phyloP scores from a whole-genome alignment of 2,329 filamentous ascomycete species.

The Cordyceps javanica region DNA sequence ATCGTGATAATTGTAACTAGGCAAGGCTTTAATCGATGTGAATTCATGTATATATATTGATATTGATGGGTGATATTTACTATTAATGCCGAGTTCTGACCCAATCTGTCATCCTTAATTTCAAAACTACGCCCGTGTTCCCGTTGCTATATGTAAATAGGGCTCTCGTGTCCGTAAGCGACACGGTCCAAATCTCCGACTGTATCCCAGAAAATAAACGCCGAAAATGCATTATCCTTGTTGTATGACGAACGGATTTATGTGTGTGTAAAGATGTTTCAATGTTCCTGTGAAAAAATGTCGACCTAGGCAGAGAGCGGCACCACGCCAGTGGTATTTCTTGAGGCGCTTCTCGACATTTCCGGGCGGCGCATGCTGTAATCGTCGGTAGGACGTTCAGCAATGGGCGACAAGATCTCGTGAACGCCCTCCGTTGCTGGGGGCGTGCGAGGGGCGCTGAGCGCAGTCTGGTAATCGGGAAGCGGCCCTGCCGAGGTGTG shows the following conservation, averaged over 20 bases:
- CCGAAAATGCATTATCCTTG: neutral
- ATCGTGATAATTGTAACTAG: too few species aligned
- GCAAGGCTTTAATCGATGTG: too few species aligned
- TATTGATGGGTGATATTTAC: slow-evolving; percentile 2
- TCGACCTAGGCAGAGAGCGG: neutral
- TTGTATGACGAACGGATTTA: neutral
- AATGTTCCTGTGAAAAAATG: neutral
- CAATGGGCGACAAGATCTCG: slow-evolving; percentile 27
- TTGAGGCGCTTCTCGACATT: slow-evolving; percentile 9
- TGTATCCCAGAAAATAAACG: neutral
- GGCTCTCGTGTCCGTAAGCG: neutral
- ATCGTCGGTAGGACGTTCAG: slow-evolving; percentile 21
- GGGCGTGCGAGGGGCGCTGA: slow-evolving; percentile 46
- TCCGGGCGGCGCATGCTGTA: neutral
- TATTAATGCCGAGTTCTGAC: neutral
- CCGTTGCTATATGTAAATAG: neutral
- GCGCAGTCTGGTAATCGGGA: slow-evolving; percentile 61
- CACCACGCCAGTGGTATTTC: neutral
- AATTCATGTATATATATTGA: neutral
- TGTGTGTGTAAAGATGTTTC: neutral
- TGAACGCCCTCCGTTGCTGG: slow-evolving; percentile 27
- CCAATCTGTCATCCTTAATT: neutral
- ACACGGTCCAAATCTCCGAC: neutral
- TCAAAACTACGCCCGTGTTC: neutral
- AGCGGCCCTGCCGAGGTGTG: slow-evolving; percentile 44